Evolutionary conservation across 169 alveolate genomes (phyloP).

Genomic region (Nephromyces sp.): DNA sequence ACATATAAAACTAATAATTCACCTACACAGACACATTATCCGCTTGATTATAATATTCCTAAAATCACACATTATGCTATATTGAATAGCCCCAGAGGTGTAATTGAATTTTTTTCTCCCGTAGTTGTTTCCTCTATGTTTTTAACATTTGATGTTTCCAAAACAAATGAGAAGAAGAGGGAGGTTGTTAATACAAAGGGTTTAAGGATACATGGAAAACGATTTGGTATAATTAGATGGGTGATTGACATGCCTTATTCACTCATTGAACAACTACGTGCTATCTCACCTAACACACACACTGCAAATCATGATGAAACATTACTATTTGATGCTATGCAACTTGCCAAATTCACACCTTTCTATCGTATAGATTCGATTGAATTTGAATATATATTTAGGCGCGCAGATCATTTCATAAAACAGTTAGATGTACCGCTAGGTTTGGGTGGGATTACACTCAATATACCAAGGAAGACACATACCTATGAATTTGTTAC

Average conservation of each 20-base stretch:
- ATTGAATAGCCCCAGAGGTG: neutral
- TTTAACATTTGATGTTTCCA: neutral
- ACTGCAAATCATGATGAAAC: neutral
- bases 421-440: too few species aligned
- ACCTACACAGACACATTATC: neutral
- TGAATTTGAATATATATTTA: neutral
- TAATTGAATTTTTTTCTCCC: neutral
- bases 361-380: neutral
- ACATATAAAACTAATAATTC: neutral
- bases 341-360: neutral
- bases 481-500: too few species aligned
- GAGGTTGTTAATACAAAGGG: neutral
- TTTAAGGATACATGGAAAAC: neutral
- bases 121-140: neutral
- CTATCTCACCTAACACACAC: neutral
- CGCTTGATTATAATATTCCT: neutral
- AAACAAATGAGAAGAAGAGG: neutral
- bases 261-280: neutral
- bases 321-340: neutral
- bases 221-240: neutral
- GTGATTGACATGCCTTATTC: neutral
- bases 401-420: too few species aligned
- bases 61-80: neutral
- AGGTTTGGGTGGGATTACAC: too few species aligned
- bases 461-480: too few species aligned